Percentiles rank a stretch among this genome's conserved stretches.
Evolutionary conservation across 257 asterid genomes (phyloP).

Genomic region (Solanum chaucha): DNA sequence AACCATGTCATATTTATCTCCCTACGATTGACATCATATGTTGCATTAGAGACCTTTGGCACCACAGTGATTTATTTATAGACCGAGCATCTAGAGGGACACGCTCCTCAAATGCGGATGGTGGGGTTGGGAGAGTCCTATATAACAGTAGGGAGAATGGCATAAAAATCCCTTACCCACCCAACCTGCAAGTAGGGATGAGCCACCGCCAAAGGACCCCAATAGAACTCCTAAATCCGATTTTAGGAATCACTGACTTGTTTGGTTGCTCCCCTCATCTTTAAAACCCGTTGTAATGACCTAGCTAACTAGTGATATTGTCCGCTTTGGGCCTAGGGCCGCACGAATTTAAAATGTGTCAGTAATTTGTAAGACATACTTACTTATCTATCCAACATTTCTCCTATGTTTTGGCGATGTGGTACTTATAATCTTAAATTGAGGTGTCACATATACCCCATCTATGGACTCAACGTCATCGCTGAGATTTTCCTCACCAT

Average conservation of each 20-base stretch:
- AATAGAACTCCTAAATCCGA: rapidly evolving
- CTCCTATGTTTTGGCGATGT: not conserved
- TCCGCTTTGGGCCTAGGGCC: not conserved
- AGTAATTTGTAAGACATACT: too few species aligned
- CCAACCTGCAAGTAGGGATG: not conserved
- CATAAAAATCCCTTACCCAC: not conserved
- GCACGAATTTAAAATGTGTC: not conserved
- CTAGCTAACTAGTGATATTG: too few species aligned
- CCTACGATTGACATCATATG: rapidly evolving
- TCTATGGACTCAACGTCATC: too few species aligned
- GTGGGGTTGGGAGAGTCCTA: not conserved
- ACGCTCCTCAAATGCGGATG: not conserved
- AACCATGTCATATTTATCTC: not conserved
- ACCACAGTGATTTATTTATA: not conserved
- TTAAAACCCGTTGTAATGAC: too few species aligned
- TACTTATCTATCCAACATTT: not conserved
- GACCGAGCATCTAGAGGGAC: not conserved
- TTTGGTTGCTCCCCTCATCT: not conserved
- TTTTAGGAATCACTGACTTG: not conserved
- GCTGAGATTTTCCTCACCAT: not conserved
- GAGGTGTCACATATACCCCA: not conserved
- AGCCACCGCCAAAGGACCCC: not conserved
- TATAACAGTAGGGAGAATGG: rapidly evolving
- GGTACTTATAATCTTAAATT: too few species aligned
- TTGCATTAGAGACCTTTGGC: not conserved